Conservation (phyloP, 345 rosid species). For the Eucalyptus victrix region DNA sequence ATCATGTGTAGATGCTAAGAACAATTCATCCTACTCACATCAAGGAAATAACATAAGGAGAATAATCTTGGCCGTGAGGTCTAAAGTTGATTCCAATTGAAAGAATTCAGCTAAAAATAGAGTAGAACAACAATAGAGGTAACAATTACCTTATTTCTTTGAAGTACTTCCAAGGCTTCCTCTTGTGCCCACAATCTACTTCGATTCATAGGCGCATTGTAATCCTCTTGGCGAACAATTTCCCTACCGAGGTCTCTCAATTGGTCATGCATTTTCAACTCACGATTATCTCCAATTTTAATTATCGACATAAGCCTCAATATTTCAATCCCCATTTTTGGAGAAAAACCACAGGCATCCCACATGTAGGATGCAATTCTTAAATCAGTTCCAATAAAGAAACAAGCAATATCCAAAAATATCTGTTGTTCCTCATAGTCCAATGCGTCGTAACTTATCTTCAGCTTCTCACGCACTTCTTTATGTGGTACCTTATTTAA, state of each 20-base stretch:
- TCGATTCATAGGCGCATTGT: rapidly evolving
- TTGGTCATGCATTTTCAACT: too few relatives aligned
- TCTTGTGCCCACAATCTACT: rapidly evolving
- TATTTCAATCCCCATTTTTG: rapidly evolving
- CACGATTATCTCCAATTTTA: neutral
- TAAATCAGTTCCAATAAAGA: neutral
- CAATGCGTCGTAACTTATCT: neutral
- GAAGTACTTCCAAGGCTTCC: too few relatives aligned
- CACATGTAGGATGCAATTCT: neutral
- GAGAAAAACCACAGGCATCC: neutral
- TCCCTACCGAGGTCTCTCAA: too few relatives aligned
- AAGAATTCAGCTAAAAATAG: rapidly evolving
- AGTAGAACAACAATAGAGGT: too few relatives aligned
- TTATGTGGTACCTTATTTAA: rapidly evolving
- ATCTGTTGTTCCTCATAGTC: rapidly evolving
- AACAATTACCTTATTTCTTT: too few relatives aligned
- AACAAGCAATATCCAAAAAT: neutral
- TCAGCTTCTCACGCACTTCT: rapidly evolving
- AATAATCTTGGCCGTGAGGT: rapidly evolving
- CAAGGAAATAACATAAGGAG: too few relatives aligned
- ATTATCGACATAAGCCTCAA: neutral
- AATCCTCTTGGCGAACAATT: rapidly evolving
- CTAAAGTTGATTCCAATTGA: too few relatives aligned
- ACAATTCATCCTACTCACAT: too few relatives aligned
- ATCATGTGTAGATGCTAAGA: rapidly evolving